phyloP scores from a whole-genome alignment of 495 filamentous ascomycete species.

The Penicillium manginii region DNA sequence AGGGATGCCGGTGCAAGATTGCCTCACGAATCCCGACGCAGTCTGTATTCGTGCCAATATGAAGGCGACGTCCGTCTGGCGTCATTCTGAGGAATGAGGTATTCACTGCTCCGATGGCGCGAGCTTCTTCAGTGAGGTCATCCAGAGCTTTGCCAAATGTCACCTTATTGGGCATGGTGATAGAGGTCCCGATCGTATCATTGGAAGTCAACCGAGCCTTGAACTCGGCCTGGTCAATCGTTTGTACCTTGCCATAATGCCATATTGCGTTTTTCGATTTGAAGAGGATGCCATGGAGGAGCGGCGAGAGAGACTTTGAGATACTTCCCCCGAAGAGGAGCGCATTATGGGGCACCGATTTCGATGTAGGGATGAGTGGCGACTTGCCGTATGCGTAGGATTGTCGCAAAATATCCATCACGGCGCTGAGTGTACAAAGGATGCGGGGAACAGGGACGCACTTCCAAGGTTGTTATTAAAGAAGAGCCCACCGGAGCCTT shows the following conservation, averaged over 20 bases:
- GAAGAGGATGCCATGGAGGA: constrained; percentile 62
- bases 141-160: constrained; percentile 60
- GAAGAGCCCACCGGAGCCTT: not conserved
- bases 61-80: constrained; percentile 35
- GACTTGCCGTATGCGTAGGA: constrained; percentile 16
- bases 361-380: constrained; percentile 1
- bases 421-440: not conserved
- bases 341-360: not conserved
- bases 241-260: constrained; percentile 54
- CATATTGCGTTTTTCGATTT: constrained; percentile 48
- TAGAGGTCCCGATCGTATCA: constrained; percentile 49
- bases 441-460: no score
- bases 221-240: constrained; percentile 26
- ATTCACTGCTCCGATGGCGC: constrained; percentile 65
- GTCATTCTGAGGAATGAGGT: constrained; percentile 57
- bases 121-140: constrained; percentile 58
- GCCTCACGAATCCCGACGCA: constrained; percentile 63
- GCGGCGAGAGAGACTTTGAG: constrained; percentile 60
- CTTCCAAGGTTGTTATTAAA: no score
- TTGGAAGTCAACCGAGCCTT: not conserved
- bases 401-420: constrained; percentile 13
- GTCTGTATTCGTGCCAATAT: constrained; percentile 69
- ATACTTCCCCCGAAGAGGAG: constrained; percentile 42
- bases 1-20: constrained; percentile 54
- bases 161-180: constrained; percentile 70